phyloP scores from a whole-genome alignment of 148 eudicot genomes.

The Gaultheria prostrata region DNA sequence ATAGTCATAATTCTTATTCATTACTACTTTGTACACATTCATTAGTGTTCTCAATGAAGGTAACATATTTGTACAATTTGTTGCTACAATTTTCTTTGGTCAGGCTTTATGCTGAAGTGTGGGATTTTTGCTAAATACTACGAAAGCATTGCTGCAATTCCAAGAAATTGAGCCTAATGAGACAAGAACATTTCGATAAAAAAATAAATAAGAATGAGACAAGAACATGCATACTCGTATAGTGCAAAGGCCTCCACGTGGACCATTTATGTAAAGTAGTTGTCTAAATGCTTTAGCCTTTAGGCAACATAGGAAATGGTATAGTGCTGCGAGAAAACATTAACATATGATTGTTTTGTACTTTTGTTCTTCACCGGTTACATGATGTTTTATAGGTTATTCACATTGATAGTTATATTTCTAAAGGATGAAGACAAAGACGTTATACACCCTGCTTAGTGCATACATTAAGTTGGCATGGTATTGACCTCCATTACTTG shows the following conservation, averaged over 20 bases:
- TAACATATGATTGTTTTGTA: background rate
- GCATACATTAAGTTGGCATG: background rate
- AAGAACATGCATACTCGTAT: background rate
- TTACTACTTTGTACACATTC: no score
- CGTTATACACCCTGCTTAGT: background rate
- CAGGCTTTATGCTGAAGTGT: background rate
- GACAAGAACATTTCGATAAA: background rate
- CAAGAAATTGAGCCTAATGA: background rate
- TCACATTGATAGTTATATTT: background rate
- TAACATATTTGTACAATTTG: background rate
- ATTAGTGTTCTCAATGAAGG: background rate
- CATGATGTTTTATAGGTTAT: background rate
- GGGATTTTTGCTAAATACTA: background rate
- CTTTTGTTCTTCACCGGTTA: background rate
- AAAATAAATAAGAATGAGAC: background rate
- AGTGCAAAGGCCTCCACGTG: background rate
- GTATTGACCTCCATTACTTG: background rate
- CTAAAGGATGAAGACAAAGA: background rate
- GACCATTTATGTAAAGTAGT: background rate
- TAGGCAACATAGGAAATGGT: background rate
- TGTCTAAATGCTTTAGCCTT: background rate
- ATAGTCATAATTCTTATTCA: background rate
- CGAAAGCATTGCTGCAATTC: background rate
- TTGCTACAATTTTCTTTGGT: background rate
- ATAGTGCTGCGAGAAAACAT: background rate